These are phyloP conservation scores for Aureobasidium sp. DNA, from an alignment of 2,329 filamentous ascomycete genomes.

Conservation along the genomic window DNA sequence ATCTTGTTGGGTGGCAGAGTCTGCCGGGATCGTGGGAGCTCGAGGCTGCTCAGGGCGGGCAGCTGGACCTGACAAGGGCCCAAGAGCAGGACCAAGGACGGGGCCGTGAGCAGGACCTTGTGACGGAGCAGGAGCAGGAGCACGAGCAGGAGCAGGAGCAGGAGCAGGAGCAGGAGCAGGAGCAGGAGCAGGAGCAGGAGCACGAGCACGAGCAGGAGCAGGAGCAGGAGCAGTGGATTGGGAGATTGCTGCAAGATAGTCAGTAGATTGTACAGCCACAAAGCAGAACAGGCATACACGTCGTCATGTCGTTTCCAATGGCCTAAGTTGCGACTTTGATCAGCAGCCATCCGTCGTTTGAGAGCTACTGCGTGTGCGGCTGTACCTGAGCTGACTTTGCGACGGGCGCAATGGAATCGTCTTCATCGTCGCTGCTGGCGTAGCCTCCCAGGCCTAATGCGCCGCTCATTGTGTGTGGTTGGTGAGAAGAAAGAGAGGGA, in stretches of 20 bases:
- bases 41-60: no score
- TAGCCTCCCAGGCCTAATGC: constrained; percentile 38
- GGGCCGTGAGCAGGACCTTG: constrained; percentile 15
- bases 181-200: not conserved
- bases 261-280: constrained; percentile 15
- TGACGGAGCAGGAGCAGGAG: constrained; percentile 13
- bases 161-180: not conserved
- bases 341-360: constrained; percentile 40
- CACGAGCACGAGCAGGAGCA: not conserved
- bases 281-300: not conserved
- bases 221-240: not conserved
- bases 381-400: constrained; percentile 4
- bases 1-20: constrained; percentile 4
- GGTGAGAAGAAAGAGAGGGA: not conserved
- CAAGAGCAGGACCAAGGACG: constrained; percentile 3
- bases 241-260: constrained; percentile 1
- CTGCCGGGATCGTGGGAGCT: no score
- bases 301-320: not conserved
- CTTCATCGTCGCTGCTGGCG: constrained; percentile 42
- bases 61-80: constrained; percentile 17
- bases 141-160: not conserved
- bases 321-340: constrained; percentile 25
- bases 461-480: constrained; percentile 22
- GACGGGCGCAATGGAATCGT: constrained; percentile 23
- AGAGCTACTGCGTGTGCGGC: constrained; percentile 14